Percentiles rank a stretch among this genome's conserved stretches.
phyloP scores from a whole-genome alignment of 306 rosid species.

The Medicago arabica region DNA sequence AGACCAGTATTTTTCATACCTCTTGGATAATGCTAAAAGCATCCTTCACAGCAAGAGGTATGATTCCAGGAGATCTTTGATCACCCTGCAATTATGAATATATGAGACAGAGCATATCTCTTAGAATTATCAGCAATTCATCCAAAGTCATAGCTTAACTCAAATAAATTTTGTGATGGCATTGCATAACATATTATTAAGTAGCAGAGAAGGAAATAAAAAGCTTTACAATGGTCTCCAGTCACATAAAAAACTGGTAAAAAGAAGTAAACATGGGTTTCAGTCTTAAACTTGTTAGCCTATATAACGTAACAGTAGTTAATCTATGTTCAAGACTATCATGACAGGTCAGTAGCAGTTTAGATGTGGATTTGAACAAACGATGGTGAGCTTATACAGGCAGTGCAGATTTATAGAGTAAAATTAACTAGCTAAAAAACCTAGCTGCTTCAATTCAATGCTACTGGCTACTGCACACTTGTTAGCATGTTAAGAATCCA shows the following conservation, averaged over 20 bases:
- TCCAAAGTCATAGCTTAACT: constrained; percentile 35
- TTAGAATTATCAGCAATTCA: constrained; percentile 10
- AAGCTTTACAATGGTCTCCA: constrained; percentile 8
- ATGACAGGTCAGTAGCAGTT: background rate
- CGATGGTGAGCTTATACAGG: constrained; percentile 10
- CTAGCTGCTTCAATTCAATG: constrained; percentile 15
- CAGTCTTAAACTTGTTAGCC: constrained; percentile 18
- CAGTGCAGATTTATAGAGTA: constrained; percentile 14
- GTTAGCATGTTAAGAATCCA: constrained; percentile 28
- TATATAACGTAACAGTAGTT: constrained; percentile 4
- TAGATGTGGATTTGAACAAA: constrained; percentile 21
- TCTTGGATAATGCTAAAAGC: constrained; percentile 98
- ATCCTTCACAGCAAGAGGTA: constrained; percentile 98
- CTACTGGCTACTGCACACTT: constrained; percentile 1
- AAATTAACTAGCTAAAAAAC: constrained; percentile 21
- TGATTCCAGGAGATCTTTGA: constrained; percentile 99
- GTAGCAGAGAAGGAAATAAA: constrained; percentile 24
- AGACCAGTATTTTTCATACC: constrained; percentile 56
- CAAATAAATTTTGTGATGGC: constrained; percentile 15
- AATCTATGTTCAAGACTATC: constrained; percentile 13
- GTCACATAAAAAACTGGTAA: constrained; percentile 7
- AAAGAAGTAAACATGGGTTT: constrained; percentile 2
- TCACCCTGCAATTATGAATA: constrained; percentile 78
- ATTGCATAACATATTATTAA: constrained; percentile 24
- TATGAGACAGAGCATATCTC: constrained; percentile 30